Evolutionary conservation across 2,329 filamentous ascomycete species (phyloP), one percentile per base, ranked within the genome.

Genomic region (Neocatenulostroma microsporum): DNA sequence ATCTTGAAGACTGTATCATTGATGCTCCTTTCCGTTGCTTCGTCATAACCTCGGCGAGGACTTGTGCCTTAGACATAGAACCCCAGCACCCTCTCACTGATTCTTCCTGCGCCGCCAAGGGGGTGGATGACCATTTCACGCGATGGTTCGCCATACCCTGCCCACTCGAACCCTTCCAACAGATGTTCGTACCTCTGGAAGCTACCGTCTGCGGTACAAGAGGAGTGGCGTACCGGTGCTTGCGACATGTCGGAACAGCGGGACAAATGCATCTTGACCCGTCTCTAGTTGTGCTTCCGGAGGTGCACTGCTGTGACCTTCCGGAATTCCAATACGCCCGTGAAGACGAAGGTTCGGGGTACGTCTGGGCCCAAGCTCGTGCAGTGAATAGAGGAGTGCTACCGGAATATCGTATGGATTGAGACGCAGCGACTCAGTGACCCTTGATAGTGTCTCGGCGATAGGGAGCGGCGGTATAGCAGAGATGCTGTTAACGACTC

Each of bases 61-160:
- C 51, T 53, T 3, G 27, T 36, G 7, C 45, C 49, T n/a, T 46
- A 40, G n/a, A 51, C 35, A 24, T 39, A 42, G 36, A 53, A 51
- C 3, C 48, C 50, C 9, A 51, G 31, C 11, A 42, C 7, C 2
- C 19, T 38, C 8, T 36, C 34, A 14, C 42, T 34, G 30, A 30
- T 46, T n/a, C n/a, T n/a, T n/a, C n/a, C n/a, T n/a, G n/a, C n/a
- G n/a, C n/a, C n/a, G n/a, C 19, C 25, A 10, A 51, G 30, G 5
- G 44, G 36, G 8, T 13, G 17, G 17, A 51, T 28, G 15, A 46
- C 37, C 13, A 50, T 24, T 5, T 35, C 33, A 18, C 32, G 37
- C 12, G 45, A 41, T 10, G 41, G 37, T 24, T 50, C 48, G 11
- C 40, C 44, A 17, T 40, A 48, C 0, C 52, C 52, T 17, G 34